Evolutionary conservation across 2,329 filamentous ascomycete genomes (phyloP).

Genomic region (Penicillium griseofulvum): DNA sequence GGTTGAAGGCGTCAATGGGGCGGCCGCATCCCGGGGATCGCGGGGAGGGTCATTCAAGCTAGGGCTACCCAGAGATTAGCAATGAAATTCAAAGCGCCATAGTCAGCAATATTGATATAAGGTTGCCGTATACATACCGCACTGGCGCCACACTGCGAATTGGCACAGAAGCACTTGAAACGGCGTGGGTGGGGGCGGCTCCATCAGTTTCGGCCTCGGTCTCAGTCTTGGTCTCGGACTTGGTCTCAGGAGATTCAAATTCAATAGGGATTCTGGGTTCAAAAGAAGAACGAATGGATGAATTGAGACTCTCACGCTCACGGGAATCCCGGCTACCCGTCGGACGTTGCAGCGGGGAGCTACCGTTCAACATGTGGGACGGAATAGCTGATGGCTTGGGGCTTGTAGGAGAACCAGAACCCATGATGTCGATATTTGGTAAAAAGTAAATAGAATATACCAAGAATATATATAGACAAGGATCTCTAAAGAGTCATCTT

Average conservation of each 20-base stretch:
- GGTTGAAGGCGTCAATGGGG: constrained; percentile 51
- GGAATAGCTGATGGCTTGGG: constrained; percentile 55
- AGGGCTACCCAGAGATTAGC: constrained; percentile 22
- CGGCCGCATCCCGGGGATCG: constrained; percentile 53
- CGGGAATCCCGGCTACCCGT: constrained; percentile 51
- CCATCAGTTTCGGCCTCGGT: constrained; percentile 17
- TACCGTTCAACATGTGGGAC: constrained; percentile 57
- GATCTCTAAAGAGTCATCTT: background rate
- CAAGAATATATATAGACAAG: background rate
- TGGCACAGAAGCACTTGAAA: constrained; percentile 12
- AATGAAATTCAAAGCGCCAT: background rate
- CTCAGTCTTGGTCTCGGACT: constrained; percentile 15
- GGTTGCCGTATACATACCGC: constrained; percentile 25
- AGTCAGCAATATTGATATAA: background rate
- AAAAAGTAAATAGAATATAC: background rate
- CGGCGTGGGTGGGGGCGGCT: constrained; percentile 10
- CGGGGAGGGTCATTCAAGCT: constrained; percentile 50
- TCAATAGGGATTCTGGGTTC: constrained; percentile 38
- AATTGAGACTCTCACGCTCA: constrained; percentile 58
- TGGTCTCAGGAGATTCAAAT: constrained; percentile 23
- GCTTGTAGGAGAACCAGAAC: constrained; percentile 43
- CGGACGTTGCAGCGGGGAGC: constrained; percentile 49
- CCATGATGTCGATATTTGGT: constrained; percentile 38
- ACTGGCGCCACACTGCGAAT: constrained; percentile 18
- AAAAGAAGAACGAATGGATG: constrained; percentile 60